Conservation (phyloP, 257 asterid species). For the Buddleja alternifolia region DNA sequence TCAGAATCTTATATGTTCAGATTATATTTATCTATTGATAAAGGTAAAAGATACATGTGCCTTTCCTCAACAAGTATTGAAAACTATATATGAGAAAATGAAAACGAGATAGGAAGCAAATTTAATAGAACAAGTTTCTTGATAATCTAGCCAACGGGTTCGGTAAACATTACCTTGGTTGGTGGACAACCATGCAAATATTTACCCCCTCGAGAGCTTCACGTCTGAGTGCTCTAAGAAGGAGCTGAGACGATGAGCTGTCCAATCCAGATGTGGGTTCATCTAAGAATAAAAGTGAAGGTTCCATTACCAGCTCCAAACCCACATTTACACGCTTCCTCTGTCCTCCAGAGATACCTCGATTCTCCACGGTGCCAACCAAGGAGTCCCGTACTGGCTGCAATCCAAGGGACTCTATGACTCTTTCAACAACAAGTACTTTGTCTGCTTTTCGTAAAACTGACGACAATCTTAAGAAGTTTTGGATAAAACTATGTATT, state of each 20-base stretch:
- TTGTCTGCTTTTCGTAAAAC: conserved; percentile 76
- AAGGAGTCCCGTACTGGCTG: conserved; percentile 78
- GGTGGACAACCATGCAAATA: conserved; percentile 96
- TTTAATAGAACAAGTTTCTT: neutral
- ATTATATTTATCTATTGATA: no score
- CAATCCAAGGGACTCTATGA: conserved; percentile 78
- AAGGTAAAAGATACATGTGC: no score
- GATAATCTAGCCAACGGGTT: neutral
- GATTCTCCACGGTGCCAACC: conserved; percentile 91
- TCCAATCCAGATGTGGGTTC: conserved; percentile 98
- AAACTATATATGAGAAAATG: no score
- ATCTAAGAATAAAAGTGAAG: conserved; percentile 85
- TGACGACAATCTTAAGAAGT: conserved; percentile 70
- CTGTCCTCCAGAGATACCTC: conserved; percentile 97
- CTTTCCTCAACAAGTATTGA: no score
- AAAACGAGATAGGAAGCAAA: neutral
- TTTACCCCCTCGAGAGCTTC: conserved; percentile 95
- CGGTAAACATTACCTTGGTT: conserved; percentile 67
- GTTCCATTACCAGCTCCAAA: conserved; percentile 96
- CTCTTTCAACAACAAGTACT: conserved; percentile 89
- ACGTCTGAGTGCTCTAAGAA: conserved; percentile 90
- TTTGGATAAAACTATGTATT: conserved; percentile 34
- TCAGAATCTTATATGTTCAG: no score
- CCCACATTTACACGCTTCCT: conserved; percentile 95
- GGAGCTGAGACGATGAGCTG: conserved; percentile 93